Conservation (phyloP, 139 green algal species). For the Coelastrella sp. region DNA sequence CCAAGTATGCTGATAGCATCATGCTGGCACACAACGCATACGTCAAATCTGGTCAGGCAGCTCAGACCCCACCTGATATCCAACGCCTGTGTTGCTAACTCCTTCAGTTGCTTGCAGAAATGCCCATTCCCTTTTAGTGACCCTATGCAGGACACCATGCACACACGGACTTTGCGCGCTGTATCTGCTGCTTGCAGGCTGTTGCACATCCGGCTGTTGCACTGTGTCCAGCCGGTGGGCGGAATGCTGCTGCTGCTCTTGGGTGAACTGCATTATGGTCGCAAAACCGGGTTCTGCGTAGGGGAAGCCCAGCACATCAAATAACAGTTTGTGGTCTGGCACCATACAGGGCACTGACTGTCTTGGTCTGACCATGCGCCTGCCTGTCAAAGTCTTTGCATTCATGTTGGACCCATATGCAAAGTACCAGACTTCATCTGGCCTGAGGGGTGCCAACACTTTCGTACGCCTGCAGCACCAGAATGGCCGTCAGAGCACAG, state of each 20-base stretch:
- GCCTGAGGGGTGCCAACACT: background rate
- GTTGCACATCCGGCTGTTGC: slow-evolving; percentile 11
- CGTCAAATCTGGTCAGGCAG: no score
- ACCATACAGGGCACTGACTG: slow-evolving; percentile 37
- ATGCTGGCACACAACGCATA: no score
- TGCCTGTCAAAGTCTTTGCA: slow-evolving; percentile 45
- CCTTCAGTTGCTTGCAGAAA: slow-evolving; percentile 51
- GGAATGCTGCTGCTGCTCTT: slow-evolving; percentile 6
- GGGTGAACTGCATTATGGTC: slow-evolving; percentile 41
- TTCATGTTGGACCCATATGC: slow-evolving; percentile 61
- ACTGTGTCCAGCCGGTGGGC: background rate
- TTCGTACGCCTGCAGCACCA: background rate
- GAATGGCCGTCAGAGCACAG: background rate
- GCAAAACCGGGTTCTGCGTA: slow-evolving; percentile 61
- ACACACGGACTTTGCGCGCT: background rate
- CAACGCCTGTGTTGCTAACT: slow-evolving; percentile 15
- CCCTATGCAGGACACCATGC: slow-evolving; percentile 57
- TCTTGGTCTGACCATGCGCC: slow-evolving; percentile 42
- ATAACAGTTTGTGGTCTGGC: slow-evolving; percentile 13
- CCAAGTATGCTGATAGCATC: no score
- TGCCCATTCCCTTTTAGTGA: slow-evolving; percentile 49
- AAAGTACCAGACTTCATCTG: slow-evolving; percentile 56
- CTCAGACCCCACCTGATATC: slow-evolving; percentile 43
- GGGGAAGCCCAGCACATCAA: slow-evolving; percentile 43
- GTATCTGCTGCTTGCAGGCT: slow-evolving; percentile 15